These are phyloP conservation scores for Sporothrix schenckii DNA, from an alignment of 2,329 filamentous ascomycete species.

Conservation along the genomic window DNA sequence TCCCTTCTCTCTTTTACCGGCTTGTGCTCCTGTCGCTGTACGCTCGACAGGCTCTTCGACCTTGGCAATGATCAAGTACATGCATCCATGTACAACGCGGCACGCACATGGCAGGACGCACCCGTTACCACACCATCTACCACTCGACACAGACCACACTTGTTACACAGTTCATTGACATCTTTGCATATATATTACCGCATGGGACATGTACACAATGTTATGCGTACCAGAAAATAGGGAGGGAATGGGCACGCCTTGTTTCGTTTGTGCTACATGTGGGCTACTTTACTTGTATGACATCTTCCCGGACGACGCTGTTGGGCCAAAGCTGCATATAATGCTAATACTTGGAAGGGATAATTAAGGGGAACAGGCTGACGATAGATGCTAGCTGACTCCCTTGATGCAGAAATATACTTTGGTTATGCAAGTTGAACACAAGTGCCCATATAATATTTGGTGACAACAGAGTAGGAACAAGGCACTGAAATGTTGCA, in stretches of 20 bases:
- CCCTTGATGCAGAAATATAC: neutral
- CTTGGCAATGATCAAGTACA: neutral
- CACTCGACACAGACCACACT: conserved; percentile 4
- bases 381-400: neutral
- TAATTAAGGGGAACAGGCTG: neutral
- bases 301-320: neutral
- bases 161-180: neutral
- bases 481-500: no score
- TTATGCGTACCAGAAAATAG: neutral
- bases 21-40: neutral
- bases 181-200: neutral
- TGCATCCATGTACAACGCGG: neutral
- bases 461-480: neutral
- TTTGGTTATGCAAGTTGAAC: neutral
- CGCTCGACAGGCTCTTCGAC: neutral
- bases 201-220: neutral
- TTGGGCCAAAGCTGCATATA: conserved; percentile 13
- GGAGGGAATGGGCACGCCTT: neutral
- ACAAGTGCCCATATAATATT: neutral
- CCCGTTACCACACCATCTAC: neutral
- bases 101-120: neutral
- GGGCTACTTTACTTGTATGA: neutral
- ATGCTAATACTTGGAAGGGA: conserved; percentile 16
- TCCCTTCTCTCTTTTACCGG: neutral
- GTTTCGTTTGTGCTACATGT: conserved; percentile 6